Evolutionary conservation across 2,329 filamentous ascomycete genomes (phyloP).

Genomic region (Polychaeton citri): DNA sequence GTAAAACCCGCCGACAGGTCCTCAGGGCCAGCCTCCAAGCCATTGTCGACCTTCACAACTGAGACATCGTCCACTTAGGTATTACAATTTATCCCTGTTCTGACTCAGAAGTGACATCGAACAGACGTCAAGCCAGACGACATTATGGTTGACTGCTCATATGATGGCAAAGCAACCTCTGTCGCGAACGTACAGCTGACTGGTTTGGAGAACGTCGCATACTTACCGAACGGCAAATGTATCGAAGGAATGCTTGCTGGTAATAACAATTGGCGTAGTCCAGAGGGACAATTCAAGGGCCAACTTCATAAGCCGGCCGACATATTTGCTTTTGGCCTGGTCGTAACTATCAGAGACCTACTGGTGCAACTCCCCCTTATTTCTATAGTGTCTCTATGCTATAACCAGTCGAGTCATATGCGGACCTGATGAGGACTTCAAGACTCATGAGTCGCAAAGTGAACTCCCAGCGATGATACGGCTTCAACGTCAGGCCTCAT

Average conservation of each 20-base stretch:
- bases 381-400: slow-evolving; percentile 5
- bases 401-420: slow-evolving; percentile 15
- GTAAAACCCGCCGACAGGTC: slow-evolving; percentile 11
- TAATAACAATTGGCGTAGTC: slow-evolving; percentile 22
- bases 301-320: slow-evolving; percentile 18
- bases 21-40: slow-evolving; percentile 14
- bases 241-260: slow-evolving; percentile 19
- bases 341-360: slow-evolving; percentile 10
- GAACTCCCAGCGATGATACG: slow-evolving; percentile 14
- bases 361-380: too few species aligned
- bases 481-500: slow-evolving; percentile 19
- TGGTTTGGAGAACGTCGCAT: slow-evolving; percentile 22
- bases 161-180: slow-evolving; percentile 4
- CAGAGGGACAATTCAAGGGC: slow-evolving; percentile 16
- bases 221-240: slow-evolving; percentile 19
- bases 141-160: slow-evolving; percentile 13
- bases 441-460: slow-evolving; percentile 10
- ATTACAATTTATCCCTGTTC: not conserved
- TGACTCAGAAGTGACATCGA: slow-evolving; percentile 5
- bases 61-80: slow-evolving; percentile 18
- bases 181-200: slow-evolving; percentile 14
- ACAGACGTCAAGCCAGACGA: slow-evolving; percentile 21
- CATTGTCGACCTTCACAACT: slow-evolving; percentile 14
- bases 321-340: slow-evolving; percentile 18
- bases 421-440: slow-evolving; percentile 15